Percentiles rank a stretch among this genome's conserved stretches.
phyloP scores from a whole-genome alignment of 768 basidiomycete genomes.

The Exsudoporus frostii region DNA sequence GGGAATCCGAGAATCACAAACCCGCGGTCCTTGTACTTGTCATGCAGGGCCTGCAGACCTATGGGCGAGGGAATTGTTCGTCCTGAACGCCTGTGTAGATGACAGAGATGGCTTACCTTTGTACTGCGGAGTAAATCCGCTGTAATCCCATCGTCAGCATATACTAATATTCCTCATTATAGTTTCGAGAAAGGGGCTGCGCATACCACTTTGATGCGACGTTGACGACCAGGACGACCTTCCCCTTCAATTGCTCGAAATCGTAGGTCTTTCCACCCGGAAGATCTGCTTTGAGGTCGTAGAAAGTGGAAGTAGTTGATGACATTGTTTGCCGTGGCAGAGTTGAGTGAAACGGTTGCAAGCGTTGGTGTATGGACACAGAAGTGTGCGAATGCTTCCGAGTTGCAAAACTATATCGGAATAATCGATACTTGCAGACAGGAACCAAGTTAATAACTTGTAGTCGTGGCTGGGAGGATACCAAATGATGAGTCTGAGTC shows the following conservation, averaged over 20 bases:
- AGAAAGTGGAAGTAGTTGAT: conserved; percentile 43
- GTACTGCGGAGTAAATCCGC: conserved; percentile 85
- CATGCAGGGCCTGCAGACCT: conserved; percentile 78
- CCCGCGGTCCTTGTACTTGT: conserved; percentile 75
- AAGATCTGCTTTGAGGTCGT: conserved; percentile 64
- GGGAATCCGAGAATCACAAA: conserved; percentile 88
- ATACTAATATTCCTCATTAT: not conserved
- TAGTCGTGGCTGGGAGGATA: not conserved
- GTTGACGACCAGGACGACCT: conserved; percentile 77
- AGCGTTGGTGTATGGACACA: not conserved
- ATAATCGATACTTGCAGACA: not conserved
- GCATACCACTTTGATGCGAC: conserved; percentile 66
- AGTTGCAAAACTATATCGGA: not conserved
- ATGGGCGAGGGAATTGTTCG: not conserved
- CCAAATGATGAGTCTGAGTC: conserved; percentile 1
- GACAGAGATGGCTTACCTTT: conserved; percentile 41
- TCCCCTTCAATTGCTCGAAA: conserved; percentile 70
- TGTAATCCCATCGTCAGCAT: conserved; percentile 26
- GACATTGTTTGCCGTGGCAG: conserved; percentile 21
- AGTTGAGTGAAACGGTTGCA: conserved; percentile 11
- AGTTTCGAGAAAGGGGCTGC: not conserved
- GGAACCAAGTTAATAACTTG: not conserved
- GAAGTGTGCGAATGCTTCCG: not conserved
- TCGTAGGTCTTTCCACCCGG: conserved; percentile 54
- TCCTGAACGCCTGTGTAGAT: not conserved